Base-by-base conservation (phyloP, 2,329 filamentous ascomycete genomes). In the Penicillium sp. region DNA sequence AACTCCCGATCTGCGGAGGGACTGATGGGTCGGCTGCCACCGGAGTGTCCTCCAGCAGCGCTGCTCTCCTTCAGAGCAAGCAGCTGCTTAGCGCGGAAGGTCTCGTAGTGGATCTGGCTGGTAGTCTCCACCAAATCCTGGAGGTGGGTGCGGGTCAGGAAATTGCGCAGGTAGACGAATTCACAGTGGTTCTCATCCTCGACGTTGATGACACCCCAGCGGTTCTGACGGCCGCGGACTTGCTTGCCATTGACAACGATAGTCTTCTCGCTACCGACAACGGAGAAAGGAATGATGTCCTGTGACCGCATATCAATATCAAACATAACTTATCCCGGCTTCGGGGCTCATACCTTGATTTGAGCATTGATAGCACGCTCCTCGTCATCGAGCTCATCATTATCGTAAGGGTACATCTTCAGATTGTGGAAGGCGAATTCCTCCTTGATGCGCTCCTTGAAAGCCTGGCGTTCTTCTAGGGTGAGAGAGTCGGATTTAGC, bases 331-430 rank as follows among this genome's bases (percentile, higher is more conserved):
- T 35, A 19, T 13, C 28, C n/a, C 8, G 13, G 29, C 19, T 35
- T 34, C 16, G 25, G 22, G 22, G 8, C 5, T 31, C 52, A 40
- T 76, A 95, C 91, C 88, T 97, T 97, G 78, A 99, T 99, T 71
- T 95, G 88, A 52, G 83, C 84, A 77, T 97, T 97, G 75, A 95
- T 80, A 54, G 86, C 85, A 64, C 89, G 87, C 79, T 99, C 93
- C 79, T 99, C 93, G 58, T 93, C 88, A 69, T 99, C 93, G 64
- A 97, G 87, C 80, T 99, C 93, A 66, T 99, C 93, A 71, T 96
- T 97, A 74, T 99, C 93, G 74, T 99, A 99, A 53, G 93, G 93
- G 80, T 95, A 99, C 93, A 99, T 99, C 81, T 95, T 92, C 68
- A 99, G 83, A 81, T 97, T 97, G 83, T 99, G 93, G 87, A 99